These are phyloP conservation scores for Ambrosia artemisiifolia DNA, from an alignment of 129 eudicot species.

Conservation along the genomic window DNA sequence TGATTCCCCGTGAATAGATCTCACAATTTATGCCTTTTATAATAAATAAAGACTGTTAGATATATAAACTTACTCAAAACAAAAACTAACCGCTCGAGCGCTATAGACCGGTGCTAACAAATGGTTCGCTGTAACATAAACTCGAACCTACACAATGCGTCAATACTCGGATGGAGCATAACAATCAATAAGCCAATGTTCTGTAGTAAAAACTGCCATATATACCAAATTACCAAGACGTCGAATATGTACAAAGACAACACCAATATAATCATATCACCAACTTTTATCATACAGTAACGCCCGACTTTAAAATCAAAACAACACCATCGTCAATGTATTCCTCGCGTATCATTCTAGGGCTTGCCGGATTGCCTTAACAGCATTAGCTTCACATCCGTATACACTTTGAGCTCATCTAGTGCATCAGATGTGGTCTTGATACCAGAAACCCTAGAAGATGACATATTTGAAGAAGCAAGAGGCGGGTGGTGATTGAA, in stretches of 20 bases:
- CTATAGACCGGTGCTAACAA: too few species aligned
- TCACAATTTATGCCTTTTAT: too few species aligned
- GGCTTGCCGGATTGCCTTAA: constrained; percentile 43
- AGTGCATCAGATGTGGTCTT: constrained; percentile 82
- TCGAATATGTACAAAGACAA: constrained; percentile 29
- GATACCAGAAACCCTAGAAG: constrained; percentile 42
- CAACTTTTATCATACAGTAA: constrained; percentile 8
- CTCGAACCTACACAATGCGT: not conserved
- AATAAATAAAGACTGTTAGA: too few species aligned
- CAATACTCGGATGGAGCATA: not conserved
- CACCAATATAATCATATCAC: constrained; percentile 9
- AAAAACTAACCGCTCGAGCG: too few species aligned
- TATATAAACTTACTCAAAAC: too few species aligned
- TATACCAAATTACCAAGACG: constrained; percentile 22
- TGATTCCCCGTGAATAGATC: too few species aligned
- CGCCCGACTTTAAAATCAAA: constrained; percentile 14
- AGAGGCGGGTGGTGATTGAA: constrained; percentile 18
- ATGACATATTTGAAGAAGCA: constrained; percentile 22
- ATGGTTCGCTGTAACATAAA: not conserved
- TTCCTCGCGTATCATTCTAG: not conserved
- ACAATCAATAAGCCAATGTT: not conserved
- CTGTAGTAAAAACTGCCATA: constrained; percentile 14
- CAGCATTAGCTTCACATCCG: constrained; percentile 57
- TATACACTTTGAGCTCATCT: constrained; percentile 76
- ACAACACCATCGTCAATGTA: not conserved